Percentiles rank a stretch among this genome's conserved stretches.
These are phyloP conservation scores for Dothiorella sarmentorum DNA, from an alignment of 2,329 filamentous ascomycete species.

Conservation along the genomic window DNA sequence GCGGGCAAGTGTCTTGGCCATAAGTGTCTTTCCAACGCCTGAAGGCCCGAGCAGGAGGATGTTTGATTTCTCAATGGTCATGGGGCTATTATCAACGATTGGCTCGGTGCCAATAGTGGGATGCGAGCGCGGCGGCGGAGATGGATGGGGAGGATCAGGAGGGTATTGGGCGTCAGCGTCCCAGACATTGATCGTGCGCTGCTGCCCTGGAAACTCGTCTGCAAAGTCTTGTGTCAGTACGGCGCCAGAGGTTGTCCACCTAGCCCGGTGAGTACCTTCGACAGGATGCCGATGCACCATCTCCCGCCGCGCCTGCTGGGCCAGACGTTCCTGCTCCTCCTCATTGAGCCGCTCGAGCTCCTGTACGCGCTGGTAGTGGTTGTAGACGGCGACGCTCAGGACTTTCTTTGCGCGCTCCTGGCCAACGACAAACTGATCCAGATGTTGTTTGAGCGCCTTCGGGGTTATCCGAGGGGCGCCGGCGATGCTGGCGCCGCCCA, in stretches of 20 bases:
- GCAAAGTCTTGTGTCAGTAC: conserved; percentile 20
- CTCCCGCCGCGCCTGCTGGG: conserved; percentile 69
- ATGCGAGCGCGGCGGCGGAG: conserved; percentile 25
- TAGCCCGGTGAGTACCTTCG: conserved; percentile 57
- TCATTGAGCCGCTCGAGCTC: conserved; percentile 71
- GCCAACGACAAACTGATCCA: conserved; percentile 94
- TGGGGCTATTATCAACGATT: conserved; percentile 53
- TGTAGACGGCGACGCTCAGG: conserved; percentile 88
- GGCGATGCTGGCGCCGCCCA: conserved; percentile 56
- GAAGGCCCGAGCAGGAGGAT: conserved; percentile 86
- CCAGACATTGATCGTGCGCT: conserved; percentile 45
- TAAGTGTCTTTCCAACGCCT: conserved; percentile 94
- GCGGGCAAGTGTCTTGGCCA: conserved; percentile 85
- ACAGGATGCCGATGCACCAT: conserved; percentile 68
- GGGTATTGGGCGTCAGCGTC: conserved; percentile 21
- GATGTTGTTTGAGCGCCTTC: conserved; percentile 73
- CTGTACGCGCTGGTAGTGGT: conserved; percentile 88
- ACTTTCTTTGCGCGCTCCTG: conserved; percentile 94
- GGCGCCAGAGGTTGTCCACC: background rate
- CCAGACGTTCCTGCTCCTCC: conserved; percentile 70
- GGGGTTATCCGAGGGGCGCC: conserved; percentile 60
- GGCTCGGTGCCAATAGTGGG: conserved; percentile 35
- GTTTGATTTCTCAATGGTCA: conserved; percentile 95
- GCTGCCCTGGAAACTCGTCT: conserved; percentile 64
- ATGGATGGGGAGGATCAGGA: conserved; percentile 21